Conservation (phyloP, 805 yeast genomes). For the Saturnispora quitensis region DNA sequence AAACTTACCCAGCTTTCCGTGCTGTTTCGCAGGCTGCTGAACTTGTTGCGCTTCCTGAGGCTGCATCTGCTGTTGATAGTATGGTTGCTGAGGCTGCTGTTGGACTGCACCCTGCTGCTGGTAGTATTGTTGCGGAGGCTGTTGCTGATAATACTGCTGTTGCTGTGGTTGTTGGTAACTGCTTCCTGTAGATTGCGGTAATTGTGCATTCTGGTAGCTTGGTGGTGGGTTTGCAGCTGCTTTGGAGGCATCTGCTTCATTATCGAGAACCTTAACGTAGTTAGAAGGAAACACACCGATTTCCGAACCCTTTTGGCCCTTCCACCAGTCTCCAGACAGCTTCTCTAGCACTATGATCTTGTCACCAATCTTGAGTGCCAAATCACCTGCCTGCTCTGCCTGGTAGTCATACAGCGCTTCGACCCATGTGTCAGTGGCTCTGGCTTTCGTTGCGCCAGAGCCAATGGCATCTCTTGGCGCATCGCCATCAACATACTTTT, state of each 20-base stretch:
- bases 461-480: not conserved
- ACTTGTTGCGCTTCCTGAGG: constrained; percentile 12
- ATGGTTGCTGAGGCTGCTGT: constrained; percentile 10
- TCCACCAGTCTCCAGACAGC: constrained; percentile 86
- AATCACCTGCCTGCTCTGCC: constrained; percentile 71
- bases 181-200: not conserved
- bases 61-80: constrained; percentile 14
- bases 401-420: constrained; percentile 69
- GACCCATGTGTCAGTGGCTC: constrained; percentile 29
- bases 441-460: not conserved
- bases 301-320: constrained; percentile 50
- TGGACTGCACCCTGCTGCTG: constrained; percentile 5
- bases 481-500: constrained; percentile 42
- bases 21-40: constrained; percentile 14
- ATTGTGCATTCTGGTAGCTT: not conserved
- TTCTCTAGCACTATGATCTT: constrained; percentile 62
- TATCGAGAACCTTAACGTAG: constrained; percentile 35
- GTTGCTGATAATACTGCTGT: constrained; percentile 11
- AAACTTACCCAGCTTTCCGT: constrained; percentile 38
- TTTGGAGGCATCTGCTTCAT: constrained; percentile 2
- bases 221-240: constrained; percentile 9
- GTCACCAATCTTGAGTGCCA: constrained; percentile 57
- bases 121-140: constrained; percentile 5
- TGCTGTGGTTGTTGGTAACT: constrained; percentile 8
- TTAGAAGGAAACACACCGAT: constrained; percentile 87